These are phyloP conservation scores for Davidsoniella eucalypti DNA, from an alignment of 2,329 filamentous ascomycete genomes.

Conservation along the genomic window DNA sequence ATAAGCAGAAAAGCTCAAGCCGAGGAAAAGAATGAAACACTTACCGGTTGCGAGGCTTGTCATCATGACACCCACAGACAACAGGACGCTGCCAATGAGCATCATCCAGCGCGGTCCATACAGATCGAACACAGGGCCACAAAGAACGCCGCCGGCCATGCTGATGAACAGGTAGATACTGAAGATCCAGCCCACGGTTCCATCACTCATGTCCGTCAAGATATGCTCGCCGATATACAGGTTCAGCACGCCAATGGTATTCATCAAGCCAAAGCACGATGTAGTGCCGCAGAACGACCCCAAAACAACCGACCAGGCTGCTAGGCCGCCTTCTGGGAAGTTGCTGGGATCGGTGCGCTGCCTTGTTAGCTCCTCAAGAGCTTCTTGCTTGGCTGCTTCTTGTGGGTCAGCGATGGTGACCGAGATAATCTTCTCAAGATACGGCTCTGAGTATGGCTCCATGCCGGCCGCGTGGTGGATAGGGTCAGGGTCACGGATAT, in stretches of 20 bases:
- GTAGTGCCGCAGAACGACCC: constrained; percentile 58
- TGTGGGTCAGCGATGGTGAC: not conserved
- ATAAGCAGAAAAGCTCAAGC: no score
- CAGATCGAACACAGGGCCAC: constrained; percentile 67
- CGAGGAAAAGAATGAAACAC: constrained; percentile 8
- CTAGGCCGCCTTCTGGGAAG: constrained; percentile 45
- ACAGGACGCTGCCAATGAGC: constrained; percentile 41
- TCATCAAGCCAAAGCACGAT: constrained; percentile 56
- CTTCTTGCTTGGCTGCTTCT: constrained; percentile 1
- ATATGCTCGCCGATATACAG: constrained; percentile 60
- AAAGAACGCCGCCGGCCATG: constrained; percentile 68
- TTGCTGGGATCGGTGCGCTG: constrained; percentile 10
- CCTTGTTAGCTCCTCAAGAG: constrained; percentile 8
- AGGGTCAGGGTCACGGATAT: constrained; percentile 7
- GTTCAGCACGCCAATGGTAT: constrained; percentile 61
- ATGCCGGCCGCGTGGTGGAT: constrained; percentile 2
- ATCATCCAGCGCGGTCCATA: constrained; percentile 56
- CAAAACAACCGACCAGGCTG: constrained; percentile 63
- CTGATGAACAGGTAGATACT: constrained; percentile 65
- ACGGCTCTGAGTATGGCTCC: constrained; percentile 6
- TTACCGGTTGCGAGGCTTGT: constrained; percentile 48
- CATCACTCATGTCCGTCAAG: constrained; percentile 47
- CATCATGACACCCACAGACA: constrained; percentile 46
- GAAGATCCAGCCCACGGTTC: constrained; percentile 73
- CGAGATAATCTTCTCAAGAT: not conserved